phyloP scores from a whole-genome alignment of 2,329 filamentous ascomycete species.

The Penicillium verrucosum region DNA sequence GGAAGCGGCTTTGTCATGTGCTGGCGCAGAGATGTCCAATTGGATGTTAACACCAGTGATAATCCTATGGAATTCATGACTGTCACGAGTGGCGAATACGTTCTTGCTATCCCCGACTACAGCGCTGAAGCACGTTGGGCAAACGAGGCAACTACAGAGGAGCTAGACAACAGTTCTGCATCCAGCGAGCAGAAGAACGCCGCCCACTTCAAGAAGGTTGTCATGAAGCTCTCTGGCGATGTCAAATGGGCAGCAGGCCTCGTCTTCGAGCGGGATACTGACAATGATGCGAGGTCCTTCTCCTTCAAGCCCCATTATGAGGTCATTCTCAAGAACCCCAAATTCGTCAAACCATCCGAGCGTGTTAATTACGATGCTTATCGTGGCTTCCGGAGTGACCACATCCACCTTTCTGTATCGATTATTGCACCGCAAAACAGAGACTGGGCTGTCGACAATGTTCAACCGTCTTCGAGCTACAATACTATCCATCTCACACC shows the following conservation, averaged over 20 bases:
- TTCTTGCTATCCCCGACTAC: conserved; percentile 91
- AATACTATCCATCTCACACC: conserved; percentile 94
- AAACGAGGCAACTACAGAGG: conserved; percentile 42
- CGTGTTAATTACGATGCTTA: conserved; percentile 80
- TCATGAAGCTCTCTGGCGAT: conserved; percentile 97
- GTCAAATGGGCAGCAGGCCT: conserved; percentile 90
- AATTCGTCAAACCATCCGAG: conserved; percentile 60
- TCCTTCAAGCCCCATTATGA: conserved; percentile 91
- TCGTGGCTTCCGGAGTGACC: conserved; percentile 89
- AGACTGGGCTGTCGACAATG: conserved; percentile 75
- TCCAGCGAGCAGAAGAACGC: conserved; percentile 65
- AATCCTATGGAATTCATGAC: conserved; percentile 93
- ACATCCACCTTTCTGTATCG: conserved; percentile 93
- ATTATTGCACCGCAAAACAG: conserved; percentile 82
- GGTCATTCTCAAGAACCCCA: conserved; percentile 77
- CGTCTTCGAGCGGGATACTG: conserved; percentile 83
- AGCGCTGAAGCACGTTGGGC: conserved; percentile 77
- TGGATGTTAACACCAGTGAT: conserved; percentile 77
- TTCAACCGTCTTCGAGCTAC: conserved; percentile 80
- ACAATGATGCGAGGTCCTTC: conserved; percentile 71
- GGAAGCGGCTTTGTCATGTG: conserved; percentile 98
- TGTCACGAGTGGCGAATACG: conserved; percentile 91
- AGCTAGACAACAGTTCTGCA: conserved; percentile 59
- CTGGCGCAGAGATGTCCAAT: conserved; percentile 90
- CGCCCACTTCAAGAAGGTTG: conserved; percentile 93